phyloP scores from a whole-genome alignment of 108 stramenopile species.

The Pelagomonas calceolata region DNA sequence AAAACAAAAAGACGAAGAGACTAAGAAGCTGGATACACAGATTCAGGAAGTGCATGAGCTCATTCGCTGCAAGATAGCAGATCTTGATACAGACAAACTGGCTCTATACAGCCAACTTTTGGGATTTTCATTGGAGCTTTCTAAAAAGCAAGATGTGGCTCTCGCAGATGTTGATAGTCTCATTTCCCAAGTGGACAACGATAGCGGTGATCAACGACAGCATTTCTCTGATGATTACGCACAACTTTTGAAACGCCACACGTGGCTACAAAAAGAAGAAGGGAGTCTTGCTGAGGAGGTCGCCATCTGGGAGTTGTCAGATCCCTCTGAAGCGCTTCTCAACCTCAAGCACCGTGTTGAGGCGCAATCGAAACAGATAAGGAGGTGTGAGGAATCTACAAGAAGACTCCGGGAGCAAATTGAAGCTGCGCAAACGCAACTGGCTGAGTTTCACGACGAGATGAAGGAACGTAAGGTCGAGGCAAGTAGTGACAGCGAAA shows the following conservation, averaged over 20 bases:
- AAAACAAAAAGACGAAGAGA: constrained; percentile 34
- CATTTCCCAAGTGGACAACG: background rate
- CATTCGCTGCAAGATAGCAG: constrained; percentile 39
- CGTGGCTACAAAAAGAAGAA: background rate
- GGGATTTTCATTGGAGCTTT: background rate
- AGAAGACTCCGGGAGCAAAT: background rate
- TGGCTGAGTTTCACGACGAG: background rate
- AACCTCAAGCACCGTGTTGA: background rate
- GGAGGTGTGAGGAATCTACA: background rate
- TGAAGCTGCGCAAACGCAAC: background rate
- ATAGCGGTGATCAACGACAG: background rate
- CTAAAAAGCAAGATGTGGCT: background rate
- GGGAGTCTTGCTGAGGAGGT: background rate
- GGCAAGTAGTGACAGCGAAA: background rate
- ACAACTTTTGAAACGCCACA: background rate
- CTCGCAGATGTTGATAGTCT: constrained; percentile 4
- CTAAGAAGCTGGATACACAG: constrained; percentile 29
- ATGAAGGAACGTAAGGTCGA: background rate
- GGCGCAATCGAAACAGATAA: constrained; percentile 1
- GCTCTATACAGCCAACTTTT: constrained; percentile 3
- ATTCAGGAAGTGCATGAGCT: constrained; percentile 21
- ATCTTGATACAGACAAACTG: constrained; percentile 35
- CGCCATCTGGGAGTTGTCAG: background rate
- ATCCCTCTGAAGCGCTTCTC: background rate
- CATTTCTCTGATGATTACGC: background rate